Evolutionary conservation across 2,329 filamentous ascomycete genomes (phyloP).

Genomic region (Clathrospora elynae): DNA sequence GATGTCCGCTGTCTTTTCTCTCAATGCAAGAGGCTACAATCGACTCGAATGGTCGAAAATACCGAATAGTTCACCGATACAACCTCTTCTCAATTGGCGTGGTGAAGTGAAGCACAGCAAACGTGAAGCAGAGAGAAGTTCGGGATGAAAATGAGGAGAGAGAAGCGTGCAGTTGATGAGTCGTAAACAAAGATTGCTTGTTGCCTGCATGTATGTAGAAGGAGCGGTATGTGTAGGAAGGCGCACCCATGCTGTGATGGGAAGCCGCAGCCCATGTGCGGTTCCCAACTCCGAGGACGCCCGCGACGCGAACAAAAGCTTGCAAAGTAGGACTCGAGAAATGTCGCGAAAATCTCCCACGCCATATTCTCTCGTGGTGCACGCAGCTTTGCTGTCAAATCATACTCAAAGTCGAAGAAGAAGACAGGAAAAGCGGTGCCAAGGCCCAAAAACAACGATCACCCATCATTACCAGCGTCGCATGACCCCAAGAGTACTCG

Average conservation of each 20-base stretch:
- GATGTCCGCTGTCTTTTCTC: not conserved
- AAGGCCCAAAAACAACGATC: not conserved
- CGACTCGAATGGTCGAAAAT: too few species aligned
- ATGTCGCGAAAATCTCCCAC: too few species aligned
- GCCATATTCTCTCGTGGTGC: too few species aligned
- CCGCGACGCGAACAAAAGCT: not conserved
- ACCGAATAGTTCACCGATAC: too few species aligned
- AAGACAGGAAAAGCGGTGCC: not conserved
- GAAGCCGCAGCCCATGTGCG: slow-evolving; percentile 10
- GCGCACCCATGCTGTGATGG: slow-evolving; percentile 3
- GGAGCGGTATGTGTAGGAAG: slow-evolving; percentile 18
- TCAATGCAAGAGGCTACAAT: not conserved
- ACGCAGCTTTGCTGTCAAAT: too few species aligned
- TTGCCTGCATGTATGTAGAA: slow-evolving; percentile 22
- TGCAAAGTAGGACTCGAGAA: not conserved
- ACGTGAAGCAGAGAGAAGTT: not conserved
- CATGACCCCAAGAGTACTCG: not conserved
- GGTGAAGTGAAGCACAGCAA: not conserved
- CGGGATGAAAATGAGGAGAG: too few species aligned
- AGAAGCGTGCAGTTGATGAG: not conserved
- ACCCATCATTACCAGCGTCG: too few species aligned
- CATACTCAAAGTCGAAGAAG: too few species aligned
- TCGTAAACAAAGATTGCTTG: slow-evolving; percentile 6
- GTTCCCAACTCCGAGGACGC: not conserved
- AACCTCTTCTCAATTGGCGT: not conserved